These are phyloP conservation scores for Rubia peregrina DNA, from an alignment of 305 asterid species.

Conservation along the genomic window DNA sequence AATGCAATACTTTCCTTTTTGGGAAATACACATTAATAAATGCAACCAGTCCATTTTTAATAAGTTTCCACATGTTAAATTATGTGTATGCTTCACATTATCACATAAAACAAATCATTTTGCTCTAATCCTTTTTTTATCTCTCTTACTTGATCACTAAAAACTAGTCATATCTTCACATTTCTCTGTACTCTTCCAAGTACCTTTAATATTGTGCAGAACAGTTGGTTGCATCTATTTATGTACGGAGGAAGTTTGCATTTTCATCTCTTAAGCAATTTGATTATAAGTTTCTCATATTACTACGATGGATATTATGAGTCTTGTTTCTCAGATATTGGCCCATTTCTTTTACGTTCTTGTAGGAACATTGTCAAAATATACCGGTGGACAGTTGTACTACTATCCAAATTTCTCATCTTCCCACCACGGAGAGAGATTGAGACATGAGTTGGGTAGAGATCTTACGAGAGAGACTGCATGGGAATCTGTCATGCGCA, in stretches of 20 bases:
- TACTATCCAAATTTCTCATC: constrained; percentile 82
- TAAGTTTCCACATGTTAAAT: not conserved
- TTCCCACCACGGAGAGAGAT: constrained; percentile 57
- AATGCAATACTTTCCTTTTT: too few species aligned
- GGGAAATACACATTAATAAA: too few species aligned
- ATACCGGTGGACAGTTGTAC: constrained; percentile 97
- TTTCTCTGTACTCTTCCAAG: not conserved
- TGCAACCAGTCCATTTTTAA: too few species aligned
- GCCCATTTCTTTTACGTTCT: constrained; percentile 20
- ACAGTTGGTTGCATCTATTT: not conserved
- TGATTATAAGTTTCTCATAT: not conserved
- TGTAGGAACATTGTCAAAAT: constrained; percentile 89
- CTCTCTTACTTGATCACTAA: too few species aligned
- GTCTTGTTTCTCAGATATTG: not conserved
- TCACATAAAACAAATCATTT: too few species aligned
- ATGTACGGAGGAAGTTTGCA: not conserved
- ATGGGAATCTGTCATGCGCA: constrained; percentile 97
- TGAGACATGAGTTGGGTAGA: constrained; percentile 73
- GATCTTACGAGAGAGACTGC: constrained; percentile 98
- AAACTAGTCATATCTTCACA: too few species aligned
- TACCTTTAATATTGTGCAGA: not conserved
- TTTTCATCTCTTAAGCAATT: not conserved
- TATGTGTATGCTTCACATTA: not conserved
- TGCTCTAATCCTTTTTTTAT: too few species aligned
- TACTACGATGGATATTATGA: not conserved